A percentile compares a stretch with the other conserved stretches of the same genome.
Evolutionary conservation across 352 stramenopile genomes (phyloP).

Genomic region (Thalassiosira hispida): DNA sequence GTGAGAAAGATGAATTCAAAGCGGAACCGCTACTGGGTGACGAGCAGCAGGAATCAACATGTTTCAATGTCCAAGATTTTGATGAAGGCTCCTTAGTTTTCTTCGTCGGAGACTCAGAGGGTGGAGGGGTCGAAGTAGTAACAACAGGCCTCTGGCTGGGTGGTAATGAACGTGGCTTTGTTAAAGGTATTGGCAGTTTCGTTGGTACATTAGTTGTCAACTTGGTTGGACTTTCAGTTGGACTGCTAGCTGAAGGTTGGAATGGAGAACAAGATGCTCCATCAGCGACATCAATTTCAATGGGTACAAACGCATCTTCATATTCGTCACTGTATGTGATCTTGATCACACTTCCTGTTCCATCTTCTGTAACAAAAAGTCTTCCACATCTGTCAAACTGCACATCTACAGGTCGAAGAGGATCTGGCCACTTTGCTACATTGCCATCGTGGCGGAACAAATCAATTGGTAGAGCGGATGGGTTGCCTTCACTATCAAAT

Average conservation of each 20-base stretch:
- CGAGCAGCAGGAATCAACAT: background rate
- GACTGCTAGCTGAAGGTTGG: background rate
- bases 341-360: slow-evolving; percentile 52
- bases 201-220: background rate
- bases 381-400: slow-evolving; percentile 76
- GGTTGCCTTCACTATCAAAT: slow-evolving; percentile 64
- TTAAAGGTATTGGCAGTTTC: background rate
- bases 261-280: slow-evolving; percentile 24
- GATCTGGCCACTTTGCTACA: slow-evolving; percentile 57
- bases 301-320: slow-evolving; percentile 24
- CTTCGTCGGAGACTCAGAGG: background rate
- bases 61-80: background rate
- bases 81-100: background rate
- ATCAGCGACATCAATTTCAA: slow-evolving; percentile 45
- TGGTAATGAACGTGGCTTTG: too few species aligned
- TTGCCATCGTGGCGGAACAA: slow-evolving; percentile 59
- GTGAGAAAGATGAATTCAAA: background rate
- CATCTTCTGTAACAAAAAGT: slow-evolving; percentile 72
- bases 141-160: too few species aligned
- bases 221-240: background rate
- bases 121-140: too few species aligned
- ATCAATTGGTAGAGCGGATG: slow-evolving; percentile 55
- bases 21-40: background rate
- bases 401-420: slow-evolving; percentile 76
- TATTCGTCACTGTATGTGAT: slow-evolving; percentile 47